Conservation (phyloP, 441 rosid genomes). For the Populus hybrid region DNA sequence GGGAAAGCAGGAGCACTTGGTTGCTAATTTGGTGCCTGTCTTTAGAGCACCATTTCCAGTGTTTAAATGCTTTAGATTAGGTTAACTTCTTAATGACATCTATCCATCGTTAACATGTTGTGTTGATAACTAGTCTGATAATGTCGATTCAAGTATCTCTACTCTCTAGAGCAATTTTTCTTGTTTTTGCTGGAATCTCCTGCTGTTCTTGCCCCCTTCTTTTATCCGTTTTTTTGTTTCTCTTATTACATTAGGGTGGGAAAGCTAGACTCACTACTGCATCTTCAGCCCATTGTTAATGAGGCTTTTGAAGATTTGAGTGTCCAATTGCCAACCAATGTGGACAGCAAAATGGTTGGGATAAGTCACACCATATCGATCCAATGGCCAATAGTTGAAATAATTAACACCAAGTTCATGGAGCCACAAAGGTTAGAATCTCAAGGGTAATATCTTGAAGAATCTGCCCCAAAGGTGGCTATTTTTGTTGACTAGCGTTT, state of each 20-base stretch:
- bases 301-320: not conserved
- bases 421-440: not conserved
- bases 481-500: too few species aligned
- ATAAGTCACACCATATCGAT: not conserved
- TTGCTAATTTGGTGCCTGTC: not conserved
- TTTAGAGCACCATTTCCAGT: not conserved
- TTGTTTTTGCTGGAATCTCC: not conserved
- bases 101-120: not conserved
- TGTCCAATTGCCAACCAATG: not conserved
- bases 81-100: not conserved
- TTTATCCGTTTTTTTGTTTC: not conserved
- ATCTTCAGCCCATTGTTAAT: not conserved
- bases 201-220: not conserved
- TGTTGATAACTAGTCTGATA: not conserved
- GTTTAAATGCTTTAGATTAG: not conserved
- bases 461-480: not conserved
- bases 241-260: too few species aligned
- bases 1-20: not conserved
- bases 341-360: not conserved
- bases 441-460: not conserved
- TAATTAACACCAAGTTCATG: not conserved
- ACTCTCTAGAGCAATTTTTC: not conserved
- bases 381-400: not conserved
- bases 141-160: not conserved
- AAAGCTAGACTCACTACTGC: too few species aligned